These are phyloP conservation scores for Parastagonospora avenae DNA, from an alignment of 2,329 filamentous ascomycete genomes.

Conservation along the genomic window DNA sequence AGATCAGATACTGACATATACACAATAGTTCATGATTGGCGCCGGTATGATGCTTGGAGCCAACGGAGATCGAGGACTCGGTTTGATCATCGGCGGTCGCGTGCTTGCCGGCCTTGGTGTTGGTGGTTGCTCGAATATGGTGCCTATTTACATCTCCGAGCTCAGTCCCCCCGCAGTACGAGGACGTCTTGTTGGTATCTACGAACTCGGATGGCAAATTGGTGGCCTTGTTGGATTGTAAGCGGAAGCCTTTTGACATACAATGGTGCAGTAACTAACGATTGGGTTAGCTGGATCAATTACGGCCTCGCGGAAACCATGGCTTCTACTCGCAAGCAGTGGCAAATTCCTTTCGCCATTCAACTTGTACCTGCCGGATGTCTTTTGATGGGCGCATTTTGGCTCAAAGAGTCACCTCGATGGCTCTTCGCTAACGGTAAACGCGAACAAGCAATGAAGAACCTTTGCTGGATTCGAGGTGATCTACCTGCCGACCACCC, in stretches of 20 bases:
- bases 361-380: slow-evolving; percentile 71
- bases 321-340: slow-evolving; percentile 51
- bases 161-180: slow-evolving; percentile 63
- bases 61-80: slow-evolving; percentile 53
- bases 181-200: slow-evolving; percentile 60
- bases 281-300: slow-evolving; percentile 41
- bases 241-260: slow-evolving; percentile 48
- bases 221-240: slow-evolving; percentile 36
- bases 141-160: slow-evolving; percentile 66
- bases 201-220: slow-evolving; percentile 57
- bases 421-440: slow-evolving; percentile 51
- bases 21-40: slow-evolving; percentile 66
- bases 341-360: slow-evolving; percentile 61
- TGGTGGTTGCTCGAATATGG: slow-evolving; percentile 61
- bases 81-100: slow-evolving; percentile 62
- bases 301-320: slow-evolving; percentile 54
- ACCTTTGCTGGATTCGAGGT: slow-evolving; percentile 65
- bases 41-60: slow-evolving; percentile 71
- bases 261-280: slow-evolving; percentile 37
- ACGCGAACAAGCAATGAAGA: slow-evolving; percentile 49
- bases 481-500: slow-evolving; percentile 61
- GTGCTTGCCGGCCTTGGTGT: slow-evolving; percentile 64
- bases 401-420: slow-evolving; percentile 51
- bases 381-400: slow-evolving; percentile 53
- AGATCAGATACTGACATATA: neutral